Percentiles rank a stretch among this genome's conserved stretches.
Evolutionary conservation across 2,329 filamentous ascomycete genomes (phyloP).

Genomic region (Onygenales sp.): DNA sequence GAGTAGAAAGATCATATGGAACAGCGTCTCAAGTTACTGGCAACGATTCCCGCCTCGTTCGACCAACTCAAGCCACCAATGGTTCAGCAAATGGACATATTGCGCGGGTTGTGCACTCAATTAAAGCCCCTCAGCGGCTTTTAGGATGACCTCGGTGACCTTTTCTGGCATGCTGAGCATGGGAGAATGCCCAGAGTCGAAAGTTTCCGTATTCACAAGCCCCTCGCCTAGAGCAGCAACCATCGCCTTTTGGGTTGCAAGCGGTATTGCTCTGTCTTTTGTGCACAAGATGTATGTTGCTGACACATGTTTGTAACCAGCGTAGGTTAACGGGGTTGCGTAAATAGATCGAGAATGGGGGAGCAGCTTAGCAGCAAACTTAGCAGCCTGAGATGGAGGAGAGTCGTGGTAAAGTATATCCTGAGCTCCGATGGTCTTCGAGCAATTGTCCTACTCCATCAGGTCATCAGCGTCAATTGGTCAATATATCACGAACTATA

Average conservation of each 20-base stretch:
- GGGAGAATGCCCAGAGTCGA: slow-evolving; percentile 31
- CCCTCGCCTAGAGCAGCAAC: slow-evolving; percentile 18
- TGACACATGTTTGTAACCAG: slow-evolving; percentile 27
- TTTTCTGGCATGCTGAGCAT: slow-evolving; percentile 31
- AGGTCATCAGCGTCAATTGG: neutral
- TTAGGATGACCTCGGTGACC: slow-evolving; percentile 8
- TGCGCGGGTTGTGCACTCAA: too few species aligned
- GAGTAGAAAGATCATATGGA: too few species aligned
- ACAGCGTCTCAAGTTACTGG: too few species aligned
- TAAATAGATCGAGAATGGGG: slow-evolving; percentile 21
- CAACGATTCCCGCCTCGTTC: too few species aligned
- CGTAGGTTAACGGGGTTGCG: slow-evolving; percentile 15
- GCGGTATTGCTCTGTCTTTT: slow-evolving; percentile 25
- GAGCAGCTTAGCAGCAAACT: slow-evolving; percentile 15
- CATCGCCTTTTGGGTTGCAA: slow-evolving; percentile 23
- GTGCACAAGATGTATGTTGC: slow-evolving; percentile 28
- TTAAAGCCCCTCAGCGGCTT: neutral
- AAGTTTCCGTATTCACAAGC: slow-evolving; percentile 21
- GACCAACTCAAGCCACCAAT: too few species aligned
- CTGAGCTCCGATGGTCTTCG: neutral
- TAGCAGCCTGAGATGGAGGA: slow-evolving; percentile 12
- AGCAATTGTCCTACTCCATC: neutral
- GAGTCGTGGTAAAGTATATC: slow-evolving; percentile 23
- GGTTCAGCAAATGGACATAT: too few species aligned
- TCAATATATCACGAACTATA: neutral